Evolutionary conservation across 768 basidiomycete genomes (phyloP).

Genomic region (Suillus variegatus): DNA sequence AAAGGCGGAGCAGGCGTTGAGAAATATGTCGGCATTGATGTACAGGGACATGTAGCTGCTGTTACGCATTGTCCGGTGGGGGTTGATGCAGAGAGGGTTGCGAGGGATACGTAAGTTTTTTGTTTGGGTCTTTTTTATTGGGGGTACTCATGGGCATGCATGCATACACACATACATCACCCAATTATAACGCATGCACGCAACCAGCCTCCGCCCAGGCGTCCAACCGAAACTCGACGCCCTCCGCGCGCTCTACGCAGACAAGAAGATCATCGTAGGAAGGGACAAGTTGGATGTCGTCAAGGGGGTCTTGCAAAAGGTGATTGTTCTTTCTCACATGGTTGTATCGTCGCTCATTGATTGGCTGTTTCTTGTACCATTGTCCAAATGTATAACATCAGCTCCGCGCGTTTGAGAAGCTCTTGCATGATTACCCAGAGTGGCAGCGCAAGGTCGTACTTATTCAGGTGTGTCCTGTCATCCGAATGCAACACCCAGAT

Average conservation of each 20-base stretch:
- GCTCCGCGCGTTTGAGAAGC: constrained; percentile 95
- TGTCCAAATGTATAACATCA: constrained; percentile 26
- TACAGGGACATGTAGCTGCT: constrained; percentile 79
- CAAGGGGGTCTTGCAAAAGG: constrained; percentile 97
- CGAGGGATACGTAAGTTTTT: constrained; percentile 67
- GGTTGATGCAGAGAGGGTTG: constrained; percentile 89
- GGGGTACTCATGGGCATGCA: neutral
- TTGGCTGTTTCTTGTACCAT: neutral
- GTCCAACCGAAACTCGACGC: constrained; percentile 90
- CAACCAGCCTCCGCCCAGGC: constrained; percentile 64
- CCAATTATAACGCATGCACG: neutral
- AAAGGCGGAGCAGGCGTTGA: constrained; percentile 15
- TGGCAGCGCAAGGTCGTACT: constrained; percentile 91
- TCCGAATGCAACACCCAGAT: neutral
- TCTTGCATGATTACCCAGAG: constrained; percentile 90
- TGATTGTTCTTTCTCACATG: constrained; percentile 22
- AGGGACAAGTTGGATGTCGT: constrained; percentile 98
- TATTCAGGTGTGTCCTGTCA: constrained; percentile 37
- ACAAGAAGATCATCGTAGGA: constrained; percentile 98
- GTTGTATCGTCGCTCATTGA: neutral
- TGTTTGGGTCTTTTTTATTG: neutral
- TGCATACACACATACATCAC: neutral
- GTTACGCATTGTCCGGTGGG: constrained; percentile 95
- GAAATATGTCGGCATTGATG: constrained; percentile 61
- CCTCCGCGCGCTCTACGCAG: constrained; percentile 81